Evolutionary conservation across 345 rosid genomes (phyloP), one percentile per base, ranked within the genome.

Genomic region (Lagerstroemia speciosa): DNA sequence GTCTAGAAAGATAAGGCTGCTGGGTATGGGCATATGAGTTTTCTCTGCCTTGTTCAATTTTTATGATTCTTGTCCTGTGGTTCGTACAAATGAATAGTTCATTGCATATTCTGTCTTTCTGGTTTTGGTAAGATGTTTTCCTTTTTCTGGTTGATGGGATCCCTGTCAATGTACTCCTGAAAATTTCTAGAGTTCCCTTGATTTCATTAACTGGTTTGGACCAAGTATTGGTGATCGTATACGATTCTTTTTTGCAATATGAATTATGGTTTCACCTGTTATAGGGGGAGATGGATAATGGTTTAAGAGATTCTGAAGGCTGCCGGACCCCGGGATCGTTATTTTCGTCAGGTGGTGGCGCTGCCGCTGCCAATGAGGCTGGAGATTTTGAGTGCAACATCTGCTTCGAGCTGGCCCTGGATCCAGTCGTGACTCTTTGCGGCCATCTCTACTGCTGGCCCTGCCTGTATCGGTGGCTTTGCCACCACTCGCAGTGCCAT

Each of bases 371-470:
- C 48, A 84, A 77, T 71, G 97, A 92, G 68, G 87, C 79, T 20
- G 91, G 86, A 5, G 91, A 86, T 78, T 93, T 90, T 32, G 96
- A 94, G 71, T 94, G 99, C 83, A 94, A 94, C 77, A 94, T 94
- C 55, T 94, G 96, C 76, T 90, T 94, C 2, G 99, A 94, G 55
- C 72, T 89, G 74, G 95, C 98, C 66, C 92, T 83, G 71, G 99
- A 94, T 72, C 93, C 97, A 1, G 84, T 89, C 17, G 87, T 89
- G 12, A 94, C 98, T 11, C 91, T 89, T 31, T 94, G 99, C 48
- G 96, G 98, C 17, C 97, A 94, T 33, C 94, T 94, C 67, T 91
- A 75, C 68, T 94, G 98, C n/a, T 94, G 97, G 98, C 97, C 99
- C 31, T 94, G 98, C 41, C 74, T 94, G 6, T 91, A 88, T 73